A percentile compares a stretch with the other conserved stretches of the same genome.
Evolutionary conservation across 257 asterid genomes (phyloP).

Genomic region (Primulina tabacum): DNA sequence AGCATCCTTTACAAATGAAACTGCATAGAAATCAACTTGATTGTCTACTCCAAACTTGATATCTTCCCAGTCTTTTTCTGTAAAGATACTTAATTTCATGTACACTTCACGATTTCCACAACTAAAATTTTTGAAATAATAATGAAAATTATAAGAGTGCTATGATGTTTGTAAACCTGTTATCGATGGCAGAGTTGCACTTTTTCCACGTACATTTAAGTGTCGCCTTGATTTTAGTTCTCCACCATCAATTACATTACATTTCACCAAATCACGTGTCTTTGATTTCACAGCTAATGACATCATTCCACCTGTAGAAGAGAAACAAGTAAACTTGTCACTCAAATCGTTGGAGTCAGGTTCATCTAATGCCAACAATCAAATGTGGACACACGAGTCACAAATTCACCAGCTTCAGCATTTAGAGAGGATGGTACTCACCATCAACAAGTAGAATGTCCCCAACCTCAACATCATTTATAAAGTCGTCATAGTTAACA

Average conservation of each 20-base stretch:
- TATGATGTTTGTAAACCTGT: constrained; percentile 55
- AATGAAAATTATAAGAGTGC: constrained; percentile 9
- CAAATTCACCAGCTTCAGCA: constrained; percentile 12
- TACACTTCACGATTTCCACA: constrained; percentile 10
- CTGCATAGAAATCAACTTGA: constrained; percentile 94
- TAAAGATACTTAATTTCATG: constrained; percentile 18
- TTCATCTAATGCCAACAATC: constrained; percentile 13
- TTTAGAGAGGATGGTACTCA: constrained; percentile 34
- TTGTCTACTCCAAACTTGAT: constrained; percentile 96
- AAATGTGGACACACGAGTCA: constrained; percentile 4
- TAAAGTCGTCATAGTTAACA: constrained; percentile 92
- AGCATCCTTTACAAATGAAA: constrained; percentile 97
- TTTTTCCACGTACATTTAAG: constrained; percentile 94
- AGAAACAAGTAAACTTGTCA: constrained; percentile 22
- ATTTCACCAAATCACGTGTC: constrained; percentile 62
- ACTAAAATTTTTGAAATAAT: constrained; percentile 12
- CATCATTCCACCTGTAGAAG: constrained; percentile 90
- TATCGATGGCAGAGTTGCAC: constrained; percentile 96
- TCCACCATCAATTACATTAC: constrained; percentile 92
- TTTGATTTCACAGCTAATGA: constrained; percentile 85
- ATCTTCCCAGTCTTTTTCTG: constrained; percentile 98
- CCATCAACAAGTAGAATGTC: constrained; percentile 90
- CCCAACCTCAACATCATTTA: constrained; percentile 84
- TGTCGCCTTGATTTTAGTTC: constrained; percentile 94
- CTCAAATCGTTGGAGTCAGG: constrained; percentile 8